phyloP scores from a whole-genome alignment of 2,329 filamentous ascomycete species.

The Dendrostoma leiphaemia region DNA sequence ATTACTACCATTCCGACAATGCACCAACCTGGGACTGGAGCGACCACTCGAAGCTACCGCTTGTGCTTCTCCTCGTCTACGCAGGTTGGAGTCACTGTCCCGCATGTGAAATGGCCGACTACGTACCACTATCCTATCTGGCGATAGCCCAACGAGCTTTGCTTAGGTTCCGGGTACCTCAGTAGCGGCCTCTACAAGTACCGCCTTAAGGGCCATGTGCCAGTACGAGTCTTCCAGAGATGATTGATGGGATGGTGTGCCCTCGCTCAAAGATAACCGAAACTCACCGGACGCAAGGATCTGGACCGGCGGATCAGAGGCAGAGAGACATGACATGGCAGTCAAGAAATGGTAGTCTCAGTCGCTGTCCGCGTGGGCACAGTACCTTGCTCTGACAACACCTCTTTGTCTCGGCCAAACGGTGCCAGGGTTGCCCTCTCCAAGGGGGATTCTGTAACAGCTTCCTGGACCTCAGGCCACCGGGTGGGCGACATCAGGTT shows the following conservation, averaged over 20 bases:
- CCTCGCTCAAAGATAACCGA: neutral
- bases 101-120: neutral
- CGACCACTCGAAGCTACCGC: neutral
- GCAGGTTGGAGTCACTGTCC: neutral
- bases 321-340: neutral
- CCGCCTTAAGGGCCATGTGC: no score
- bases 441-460: neutral
- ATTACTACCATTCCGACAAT: neutral
- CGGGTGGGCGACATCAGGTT: no score
- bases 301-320: neutral
- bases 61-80: neutral
- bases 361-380: neutral
- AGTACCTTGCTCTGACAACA: neutral
- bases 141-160: neutral
- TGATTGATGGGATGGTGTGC: neutral
- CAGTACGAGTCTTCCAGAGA: no score
- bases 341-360: neutral
- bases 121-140: neutral
- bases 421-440: neutral
- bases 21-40: neutral
- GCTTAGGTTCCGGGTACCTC: neutral
- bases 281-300: neutral
- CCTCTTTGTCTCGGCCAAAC: neutral
- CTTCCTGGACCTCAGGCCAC: neutral
- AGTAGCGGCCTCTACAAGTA: neutral